Conservation (phyloP, 345 rosid species). For the Salix caprea region DNA sequence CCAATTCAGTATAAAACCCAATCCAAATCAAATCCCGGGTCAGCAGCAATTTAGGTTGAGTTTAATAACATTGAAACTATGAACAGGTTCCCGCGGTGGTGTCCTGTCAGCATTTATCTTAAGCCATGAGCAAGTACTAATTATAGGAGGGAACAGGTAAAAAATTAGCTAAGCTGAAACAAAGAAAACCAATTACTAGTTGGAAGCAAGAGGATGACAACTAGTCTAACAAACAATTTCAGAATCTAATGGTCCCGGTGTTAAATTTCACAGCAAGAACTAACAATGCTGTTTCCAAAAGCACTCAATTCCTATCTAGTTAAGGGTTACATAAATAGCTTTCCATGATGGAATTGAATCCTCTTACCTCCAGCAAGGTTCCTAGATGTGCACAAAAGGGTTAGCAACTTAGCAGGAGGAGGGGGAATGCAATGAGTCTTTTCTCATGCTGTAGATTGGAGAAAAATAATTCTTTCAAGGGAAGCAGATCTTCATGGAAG, state of each 20-base stretch:
- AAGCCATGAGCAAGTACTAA: background rate
- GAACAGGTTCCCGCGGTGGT: background rate
- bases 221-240: background rate
- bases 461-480: background rate
- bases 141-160: background rate
- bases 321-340: background rate
- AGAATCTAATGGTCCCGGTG: background rate
- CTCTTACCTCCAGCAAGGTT: background rate
- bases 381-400: background rate
- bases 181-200: background rate
- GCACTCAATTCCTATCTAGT: background rate
- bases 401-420: background rate
- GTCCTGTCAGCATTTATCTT: background rate
- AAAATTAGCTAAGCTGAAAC: background rate
- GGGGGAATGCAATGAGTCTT: conserved; percentile 1
- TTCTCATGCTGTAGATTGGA: conserved; percentile 10
- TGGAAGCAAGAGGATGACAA: background rate
- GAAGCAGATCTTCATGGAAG: background rate
- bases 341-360: background rate
- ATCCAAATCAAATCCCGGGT: no score
- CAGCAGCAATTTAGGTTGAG: no score
- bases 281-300: background rate
- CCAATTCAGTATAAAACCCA: no score
- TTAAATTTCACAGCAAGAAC: background rate
- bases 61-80: no score